Evolutionary conservation across 352 stramenopile genomes (phyloP), one percentile per base, ranked within the genome.

Genomic region (Achlya hypogyna): DNA sequence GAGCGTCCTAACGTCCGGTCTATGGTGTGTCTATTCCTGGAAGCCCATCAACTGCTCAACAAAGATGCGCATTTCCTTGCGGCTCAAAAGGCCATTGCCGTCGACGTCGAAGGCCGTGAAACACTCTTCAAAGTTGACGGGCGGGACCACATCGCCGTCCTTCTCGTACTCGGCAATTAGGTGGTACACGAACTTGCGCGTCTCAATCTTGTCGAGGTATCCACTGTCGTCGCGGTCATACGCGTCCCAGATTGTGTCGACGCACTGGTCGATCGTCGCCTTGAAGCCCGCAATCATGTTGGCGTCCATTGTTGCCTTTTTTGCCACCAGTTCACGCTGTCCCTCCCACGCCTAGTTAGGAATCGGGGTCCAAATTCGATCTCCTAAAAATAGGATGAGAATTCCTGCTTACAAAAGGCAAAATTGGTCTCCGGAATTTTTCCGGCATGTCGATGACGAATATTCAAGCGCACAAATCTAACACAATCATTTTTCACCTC

Each of bases 121-220:
- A 27, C 60, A 67, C 34, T 49, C 60, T 32, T 67, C 60, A 67
- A 67, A 67, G 38, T 67, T 49, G 42, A 67, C 51, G 29, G 38
- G 38, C 22, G 51, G 60, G 0, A 67, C 42, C 29, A 51, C 51
- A 5, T 58, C 38, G 34, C 43, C 60, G n/a, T 25, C 51, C 34
- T 49, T 49, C 14, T n/a, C 27, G 28, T 58, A 58, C 23, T 67
- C 60, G 20, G 28, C 42, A 34, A 67, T 67, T 9, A 67, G 60
- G 20, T 28, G 45, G 23, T 67, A 25, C 28, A 67, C 60, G 28
- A 67, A 67, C 23, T 25, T 45, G 20, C 60, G 60, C 5, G 60
- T 49, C 43, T 67, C 60, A 12, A 20, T 23, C 18, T 38, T 31
- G n/a, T 67, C 60, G n/a, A 67, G 60, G 51, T 45, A 67, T 45